phyloP scores from a whole-genome alignment of 1,284 basidiomycete species.

The Retiboletus fuscus region DNA sequence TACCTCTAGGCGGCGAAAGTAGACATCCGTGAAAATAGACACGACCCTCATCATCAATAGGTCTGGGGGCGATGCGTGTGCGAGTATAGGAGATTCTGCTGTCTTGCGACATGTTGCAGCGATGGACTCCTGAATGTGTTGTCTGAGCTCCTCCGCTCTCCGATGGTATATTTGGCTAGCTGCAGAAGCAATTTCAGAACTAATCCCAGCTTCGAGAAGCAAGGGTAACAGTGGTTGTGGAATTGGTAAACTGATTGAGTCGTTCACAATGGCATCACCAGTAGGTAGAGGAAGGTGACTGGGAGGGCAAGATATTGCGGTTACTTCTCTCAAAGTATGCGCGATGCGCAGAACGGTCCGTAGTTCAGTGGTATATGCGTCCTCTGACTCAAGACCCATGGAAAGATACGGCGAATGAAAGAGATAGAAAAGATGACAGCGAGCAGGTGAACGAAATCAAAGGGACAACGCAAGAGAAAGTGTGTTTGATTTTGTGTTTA shows the following conservation, averaged over 20 bases:
- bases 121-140: not conserved
- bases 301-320: not conserved
- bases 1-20: not conserved
- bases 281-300: not conserved
- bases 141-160: not conserved
- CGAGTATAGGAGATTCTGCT: not conserved
- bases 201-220: slow-evolving; percentile 8
- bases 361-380: rapidly evolving
- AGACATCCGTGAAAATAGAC: not conserved
- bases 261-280: not conserved
- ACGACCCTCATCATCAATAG: not conserved
- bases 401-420: too few relatives aligned
- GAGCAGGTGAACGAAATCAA: too few relatives aligned
- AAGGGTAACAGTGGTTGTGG: not conserved
- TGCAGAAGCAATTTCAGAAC: not conserved
- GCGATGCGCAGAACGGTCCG: not conserved
- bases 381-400: slow-evolving; percentile 10
- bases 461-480: too few relatives aligned
- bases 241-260: slow-evolving; percentile 15
- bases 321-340: not conserved
- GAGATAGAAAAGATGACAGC: too few relatives aligned
- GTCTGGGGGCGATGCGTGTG: not conserved
- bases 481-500: too few relatives aligned
- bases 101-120: not conserved
- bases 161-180: not conserved